Percentiles rank a stretch among this genome's conserved stretches.
Evolutionary conservation across 2,329 filamentous ascomycete genomes (phyloP).

Genomic region (Calonectria pteridis): DNA sequence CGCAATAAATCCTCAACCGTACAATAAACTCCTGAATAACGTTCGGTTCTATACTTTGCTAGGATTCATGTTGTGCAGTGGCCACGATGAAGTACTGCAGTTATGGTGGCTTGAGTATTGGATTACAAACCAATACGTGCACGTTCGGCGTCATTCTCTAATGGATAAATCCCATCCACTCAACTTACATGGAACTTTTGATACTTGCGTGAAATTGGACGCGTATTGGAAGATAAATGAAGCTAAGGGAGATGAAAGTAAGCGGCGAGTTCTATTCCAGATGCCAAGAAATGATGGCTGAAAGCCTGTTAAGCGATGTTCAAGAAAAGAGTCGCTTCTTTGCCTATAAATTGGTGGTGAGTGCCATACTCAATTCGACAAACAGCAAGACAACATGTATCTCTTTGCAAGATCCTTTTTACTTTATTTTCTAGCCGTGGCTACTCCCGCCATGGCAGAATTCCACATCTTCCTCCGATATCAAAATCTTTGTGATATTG

Average conservation of each 20-base stretch:
- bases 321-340: too few relatives aligned
- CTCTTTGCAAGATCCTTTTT: background rate
- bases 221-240: too few relatives aligned
- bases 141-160: background rate
- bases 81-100: background rate
- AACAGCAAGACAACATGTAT: background rate
- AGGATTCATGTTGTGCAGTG: background rate
- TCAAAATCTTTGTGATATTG: slow-evolving; percentile 12
- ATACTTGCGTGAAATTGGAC: too few relatives aligned
- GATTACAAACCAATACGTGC: background rate
- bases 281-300: background rate
- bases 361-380: background rate
- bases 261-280: background rate
- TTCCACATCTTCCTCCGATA: background rate
- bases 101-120: background rate
- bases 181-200: background rate
- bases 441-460: background rate
- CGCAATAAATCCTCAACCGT: background rate
- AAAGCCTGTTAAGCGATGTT: background rate
- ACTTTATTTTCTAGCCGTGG: background rate
- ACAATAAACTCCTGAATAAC: too few relatives aligned
- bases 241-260: background rate
- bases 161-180: background rate
- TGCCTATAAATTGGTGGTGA: background rate
- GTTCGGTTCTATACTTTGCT: background rate